Evolutionary conservation across 1,284 basidiomycete species (phyloP).

Genomic region (Hymenochaete sp.): DNA sequence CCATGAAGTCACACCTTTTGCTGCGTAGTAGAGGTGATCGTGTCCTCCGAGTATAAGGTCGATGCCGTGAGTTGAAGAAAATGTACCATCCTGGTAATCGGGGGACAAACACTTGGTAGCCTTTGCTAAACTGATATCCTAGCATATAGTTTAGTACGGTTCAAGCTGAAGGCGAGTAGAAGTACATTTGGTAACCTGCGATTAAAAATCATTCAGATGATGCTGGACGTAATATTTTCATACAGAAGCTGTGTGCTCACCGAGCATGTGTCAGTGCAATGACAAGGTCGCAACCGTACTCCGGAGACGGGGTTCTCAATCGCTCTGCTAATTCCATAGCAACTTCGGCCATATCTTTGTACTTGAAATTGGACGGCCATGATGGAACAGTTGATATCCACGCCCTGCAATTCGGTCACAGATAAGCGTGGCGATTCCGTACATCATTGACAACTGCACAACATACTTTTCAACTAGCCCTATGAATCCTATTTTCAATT

Average conservation of each 20-base stretch:
- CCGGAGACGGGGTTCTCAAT: slow-evolving; percentile 64
- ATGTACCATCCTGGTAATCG: slow-evolving; percentile 37
- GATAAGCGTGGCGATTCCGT: background rate
- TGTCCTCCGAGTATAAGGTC: slow-evolving; percentile 87
- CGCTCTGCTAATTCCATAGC: slow-evolving; percentile 57
- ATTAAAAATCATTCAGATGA: slow-evolving; percentile 1
- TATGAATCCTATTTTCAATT: slow-evolving; percentile 67
- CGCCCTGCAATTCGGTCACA: slow-evolving; percentile 37
- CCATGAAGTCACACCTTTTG: slow-evolving; percentile 69
- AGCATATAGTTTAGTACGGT: slow-evolving; percentile 5
- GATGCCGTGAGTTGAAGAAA: slow-evolving; percentile 60
- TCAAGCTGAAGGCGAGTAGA: slow-evolving; percentile 29
- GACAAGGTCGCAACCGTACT: slow-evolving; percentile 66
- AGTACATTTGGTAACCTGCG: slow-evolving; percentile 27
- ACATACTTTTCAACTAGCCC: slow-evolving; percentile 76
- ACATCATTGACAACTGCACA: background rate
- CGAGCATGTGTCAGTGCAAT: slow-evolving; percentile 78
- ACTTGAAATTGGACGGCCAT: slow-evolving; percentile 69
- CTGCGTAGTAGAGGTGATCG: slow-evolving; percentile 82
- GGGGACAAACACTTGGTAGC: slow-evolving; percentile 54
- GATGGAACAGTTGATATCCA: slow-evolving; percentile 83
- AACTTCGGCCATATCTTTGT: slow-evolving; percentile 59
- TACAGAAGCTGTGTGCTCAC: slow-evolving; percentile 31
- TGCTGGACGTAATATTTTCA: slow-evolving; percentile 18
- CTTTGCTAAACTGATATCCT: slow-evolving; percentile 66